Base-by-base conservation (phyloP, 139 green algal genomes). In the Chlorella sorokiniana region DNA sequence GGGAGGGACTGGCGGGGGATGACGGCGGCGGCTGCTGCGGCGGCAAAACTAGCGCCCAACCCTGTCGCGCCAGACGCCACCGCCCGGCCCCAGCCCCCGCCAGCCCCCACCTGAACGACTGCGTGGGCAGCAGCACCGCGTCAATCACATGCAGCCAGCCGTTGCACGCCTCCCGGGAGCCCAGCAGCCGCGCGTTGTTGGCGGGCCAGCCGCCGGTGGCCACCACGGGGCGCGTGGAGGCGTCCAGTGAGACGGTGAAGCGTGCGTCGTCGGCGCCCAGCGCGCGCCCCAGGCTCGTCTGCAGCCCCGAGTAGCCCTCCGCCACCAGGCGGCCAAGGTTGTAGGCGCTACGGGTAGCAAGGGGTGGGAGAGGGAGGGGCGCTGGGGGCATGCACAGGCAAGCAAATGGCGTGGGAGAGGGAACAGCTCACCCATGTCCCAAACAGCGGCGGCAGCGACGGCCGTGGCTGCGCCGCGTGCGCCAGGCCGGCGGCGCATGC, bases 161-260 rank as follows among this genome's bases (percentile, higher is more conserved):
- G 29, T 79, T 48, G 54, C 73, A 79, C 20, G 73, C 73, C 54
- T 79, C 41, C 33, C 51, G 54, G 5, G 37, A 69, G 0, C 31
- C 40, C 5, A 69, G 4, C 31, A 79, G 40, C 25, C 25, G 37
- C 10, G 73, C 73, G 9, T 79, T 79, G 54, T 79, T 79, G 52
- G 73, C 52, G 37, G 73, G 73, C 73, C 73, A 79, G 73, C 73
- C 54, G 52, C 73, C 73, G 4, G 59, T 79, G 51, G 73, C 73
- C n/a, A 69, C 59, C 3, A 68, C 40, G 44, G 70, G 29, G 18
- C 14, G 31, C 20, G 45, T 16, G 16, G 70, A 3, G 37, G 40
- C 29, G 40, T 33, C 69, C 16, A 33, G 44, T 40, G 44, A 33
- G 41, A 79, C 42, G 33, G 52, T 69, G 35, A 69, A n/a, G 9